phyloP scores from a whole-genome alignment of 768 basidiomycete species.

The Strobilomyces confusus region DNA sequence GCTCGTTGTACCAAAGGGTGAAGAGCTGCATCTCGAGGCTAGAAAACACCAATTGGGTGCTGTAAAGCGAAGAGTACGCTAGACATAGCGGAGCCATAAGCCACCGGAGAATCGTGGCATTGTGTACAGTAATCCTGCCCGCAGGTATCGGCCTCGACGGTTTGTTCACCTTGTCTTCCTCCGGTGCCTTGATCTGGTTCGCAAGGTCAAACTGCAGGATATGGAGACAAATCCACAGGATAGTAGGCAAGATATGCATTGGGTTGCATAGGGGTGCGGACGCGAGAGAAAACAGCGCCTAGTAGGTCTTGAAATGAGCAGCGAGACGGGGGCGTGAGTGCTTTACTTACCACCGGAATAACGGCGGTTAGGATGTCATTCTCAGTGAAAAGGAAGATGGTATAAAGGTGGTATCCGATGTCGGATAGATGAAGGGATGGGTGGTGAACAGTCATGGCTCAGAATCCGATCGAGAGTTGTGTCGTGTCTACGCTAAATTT shows the following conservation, averaged over 20 bases:
- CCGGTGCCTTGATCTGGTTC: constrained; percentile 40
- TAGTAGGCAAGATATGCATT: constrained; percentile 20
- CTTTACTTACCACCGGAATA: constrained; percentile 40
- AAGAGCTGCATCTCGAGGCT: constrained; percentile 34
- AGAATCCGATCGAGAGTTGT: background rate
- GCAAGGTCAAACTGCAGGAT: constrained; percentile 42
- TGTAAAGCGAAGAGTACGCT: constrained; percentile 31
- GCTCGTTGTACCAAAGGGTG: constrained; percentile 38
- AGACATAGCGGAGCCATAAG: constrained; percentile 34
- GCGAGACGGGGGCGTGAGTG: fast-evolving
- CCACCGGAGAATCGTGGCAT: constrained; percentile 37
- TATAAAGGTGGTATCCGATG: constrained; percentile 24
- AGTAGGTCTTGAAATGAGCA: background rate
- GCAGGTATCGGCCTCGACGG: constrained; percentile 44
- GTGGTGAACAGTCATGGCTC: constrained; percentile 19
- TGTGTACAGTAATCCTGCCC: constrained; percentile 34
- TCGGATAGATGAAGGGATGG: constrained; percentile 5
- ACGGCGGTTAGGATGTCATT: constrained; percentile 46
- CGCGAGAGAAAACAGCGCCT: constrained; percentile 34
- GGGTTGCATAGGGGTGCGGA: constrained; percentile 29
- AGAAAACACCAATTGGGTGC: constrained; percentile 28
- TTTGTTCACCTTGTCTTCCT: constrained; percentile 44
- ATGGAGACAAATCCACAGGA: constrained; percentile 45
- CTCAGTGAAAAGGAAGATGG: constrained; percentile 40
- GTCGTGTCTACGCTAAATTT: background rate